phyloP scores from a whole-genome alignment of 148 eudicot species.

The Gaultheria prostrata region DNA sequence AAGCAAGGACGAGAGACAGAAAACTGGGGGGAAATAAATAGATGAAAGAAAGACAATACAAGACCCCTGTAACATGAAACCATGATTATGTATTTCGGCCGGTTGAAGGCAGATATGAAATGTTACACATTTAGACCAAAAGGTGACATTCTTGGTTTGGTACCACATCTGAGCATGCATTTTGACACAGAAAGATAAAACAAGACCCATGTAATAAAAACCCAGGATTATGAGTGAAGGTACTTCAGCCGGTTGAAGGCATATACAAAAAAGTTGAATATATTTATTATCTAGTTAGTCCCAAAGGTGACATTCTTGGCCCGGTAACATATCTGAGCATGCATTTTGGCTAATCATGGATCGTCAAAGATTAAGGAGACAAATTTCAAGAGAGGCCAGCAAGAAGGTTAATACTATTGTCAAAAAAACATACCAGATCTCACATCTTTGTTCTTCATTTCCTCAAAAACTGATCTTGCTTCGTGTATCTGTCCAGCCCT shows the following conservation, averaged over 20 bases:
- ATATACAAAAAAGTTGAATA: neutral
- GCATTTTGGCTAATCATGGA: neutral
- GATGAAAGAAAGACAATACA: neutral
- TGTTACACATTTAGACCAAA: neutral
- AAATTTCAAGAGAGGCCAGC: neutral
- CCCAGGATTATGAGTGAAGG: neutral
- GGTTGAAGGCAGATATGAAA: neutral
- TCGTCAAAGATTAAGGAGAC: neutral
- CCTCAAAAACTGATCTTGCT: slow-evolving; percentile 65
- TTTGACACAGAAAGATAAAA: neutral
- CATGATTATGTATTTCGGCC: neutral
- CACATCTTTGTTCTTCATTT: slow-evolving; percentile 55
- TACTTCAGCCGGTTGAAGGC: neutral
- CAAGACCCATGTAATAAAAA: neutral
- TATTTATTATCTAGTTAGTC: neutral
- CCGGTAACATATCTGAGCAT: neutral
- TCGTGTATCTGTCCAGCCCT: slow-evolving; percentile 72
- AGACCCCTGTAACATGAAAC: neutral
- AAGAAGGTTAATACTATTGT: neutral
- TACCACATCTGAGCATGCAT: neutral
- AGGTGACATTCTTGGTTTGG: neutral
- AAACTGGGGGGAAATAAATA: neutral
- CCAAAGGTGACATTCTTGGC: neutral
- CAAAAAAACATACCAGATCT: slow-evolving; percentile 52
- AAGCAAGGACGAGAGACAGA: neutral